phyloP scores from a whole-genome alignment of 106 monocot genomes.

The Cymbidium sinense region DNA sequence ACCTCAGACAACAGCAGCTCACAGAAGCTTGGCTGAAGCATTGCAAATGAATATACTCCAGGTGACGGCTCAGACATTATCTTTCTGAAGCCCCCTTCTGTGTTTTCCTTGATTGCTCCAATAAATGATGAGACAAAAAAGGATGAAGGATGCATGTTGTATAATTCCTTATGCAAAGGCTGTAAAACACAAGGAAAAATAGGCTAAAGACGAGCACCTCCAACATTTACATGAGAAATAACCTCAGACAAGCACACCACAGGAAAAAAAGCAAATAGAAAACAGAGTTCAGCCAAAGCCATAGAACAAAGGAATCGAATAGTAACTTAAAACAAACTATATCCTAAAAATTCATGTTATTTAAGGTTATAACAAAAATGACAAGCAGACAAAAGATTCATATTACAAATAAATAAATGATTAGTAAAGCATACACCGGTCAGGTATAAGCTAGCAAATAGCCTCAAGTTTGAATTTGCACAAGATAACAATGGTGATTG shows the following conservation, averaged over 20 bases:
- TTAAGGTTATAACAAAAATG: not conserved
- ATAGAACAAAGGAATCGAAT: not conserved
- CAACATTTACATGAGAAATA: not conserved
- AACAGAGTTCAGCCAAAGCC: not conserved
- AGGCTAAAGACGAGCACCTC: not conserved
- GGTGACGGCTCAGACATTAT: constrained; percentile 83
- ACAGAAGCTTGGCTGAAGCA: constrained; percentile 89
- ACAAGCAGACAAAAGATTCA: not conserved
- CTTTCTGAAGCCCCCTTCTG: constrained; percentile 70
- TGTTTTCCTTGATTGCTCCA: constrained; percentile 61
- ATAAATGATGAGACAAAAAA: constrained; percentile 84
- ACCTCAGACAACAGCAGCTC: constrained; percentile 84
- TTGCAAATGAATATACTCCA: constrained; percentile 79
- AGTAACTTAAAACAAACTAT: not conserved
- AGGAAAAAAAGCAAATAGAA: not conserved
- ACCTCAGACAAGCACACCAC: not conserved
- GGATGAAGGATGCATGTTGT: constrained; percentile 46
- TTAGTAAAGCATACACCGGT: not conserved
- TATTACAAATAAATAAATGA: not conserved
- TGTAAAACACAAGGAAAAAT: constrained; percentile 14
- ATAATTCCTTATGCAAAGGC: constrained; percentile 80
- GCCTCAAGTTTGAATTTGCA: not conserved
- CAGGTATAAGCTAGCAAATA: not conserved
- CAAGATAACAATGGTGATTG: not conserved
- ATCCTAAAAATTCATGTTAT: not conserved